Evolutionary conservation across 169 alveolate species (phyloP).

Genomic region (Eimeria necatrix): DNA sequence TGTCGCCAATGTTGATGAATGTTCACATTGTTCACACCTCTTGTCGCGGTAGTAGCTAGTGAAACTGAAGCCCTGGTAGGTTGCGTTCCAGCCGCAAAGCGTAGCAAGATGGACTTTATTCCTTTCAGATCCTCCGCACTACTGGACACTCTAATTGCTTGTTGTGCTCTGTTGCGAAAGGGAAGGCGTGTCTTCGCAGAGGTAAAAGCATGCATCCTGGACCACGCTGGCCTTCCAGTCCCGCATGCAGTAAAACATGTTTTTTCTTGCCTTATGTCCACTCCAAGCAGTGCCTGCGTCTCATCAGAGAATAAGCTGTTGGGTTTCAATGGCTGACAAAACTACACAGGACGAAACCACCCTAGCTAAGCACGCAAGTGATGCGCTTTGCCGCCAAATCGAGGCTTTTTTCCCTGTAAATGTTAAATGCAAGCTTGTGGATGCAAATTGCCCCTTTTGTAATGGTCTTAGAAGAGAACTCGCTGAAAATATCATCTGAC

Average conservation of each 20-base stretch:
- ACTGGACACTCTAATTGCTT: background rate
- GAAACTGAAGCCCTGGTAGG: background rate
- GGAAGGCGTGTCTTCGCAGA: background rate
- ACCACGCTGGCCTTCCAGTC: conserved; percentile 14
- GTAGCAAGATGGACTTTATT: background rate
- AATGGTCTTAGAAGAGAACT: no score
- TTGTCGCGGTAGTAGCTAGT: conserved; percentile 10
- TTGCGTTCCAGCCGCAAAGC: conserved; percentile 3
- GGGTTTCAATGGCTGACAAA: no score
- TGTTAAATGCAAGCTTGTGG: no score
- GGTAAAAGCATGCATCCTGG: background rate
- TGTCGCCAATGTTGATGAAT: no score
- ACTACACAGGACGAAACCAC: no score
- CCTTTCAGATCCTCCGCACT: conserved; percentile 23
- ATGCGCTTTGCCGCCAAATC: no score
- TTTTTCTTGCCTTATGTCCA: background rate
- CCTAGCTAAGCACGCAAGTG: no score
- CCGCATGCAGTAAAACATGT: conserved; percentile 10
- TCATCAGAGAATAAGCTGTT: background rate
- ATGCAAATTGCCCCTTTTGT: no score
- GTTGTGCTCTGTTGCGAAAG: background rate
- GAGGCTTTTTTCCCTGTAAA: no score
- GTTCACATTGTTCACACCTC: conserved; percentile 1
- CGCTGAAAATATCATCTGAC: background rate
- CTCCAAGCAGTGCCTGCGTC: conserved; percentile 39